Evolutionary conservation across 805 yeast genomes (phyloP).

Genomic region (Myxozyma lipomycoides): DNA sequence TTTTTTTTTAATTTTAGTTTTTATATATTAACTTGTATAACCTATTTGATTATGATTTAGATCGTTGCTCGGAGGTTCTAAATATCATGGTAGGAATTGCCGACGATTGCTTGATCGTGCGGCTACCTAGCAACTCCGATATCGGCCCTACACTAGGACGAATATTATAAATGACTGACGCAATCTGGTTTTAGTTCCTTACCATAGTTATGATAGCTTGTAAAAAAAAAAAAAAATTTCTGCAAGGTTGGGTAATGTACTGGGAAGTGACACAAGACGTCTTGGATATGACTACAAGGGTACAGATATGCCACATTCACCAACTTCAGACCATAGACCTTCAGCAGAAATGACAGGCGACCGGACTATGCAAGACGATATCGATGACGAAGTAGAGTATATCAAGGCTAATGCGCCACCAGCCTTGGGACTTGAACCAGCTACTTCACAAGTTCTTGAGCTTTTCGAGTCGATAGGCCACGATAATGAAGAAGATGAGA

Average conservation of each 20-base stretch:
- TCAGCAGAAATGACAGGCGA: background rate
- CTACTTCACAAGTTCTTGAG: conserved; percentile 10
- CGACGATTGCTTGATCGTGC: too few relatives aligned
- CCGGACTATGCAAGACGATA: background rate
- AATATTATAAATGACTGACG: background rate
- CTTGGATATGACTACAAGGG: background rate
- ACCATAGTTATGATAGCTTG: too few relatives aligned
- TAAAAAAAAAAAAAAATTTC: background rate
- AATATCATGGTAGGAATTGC: too few relatives aligned
- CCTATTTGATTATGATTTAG: too few relatives aligned
- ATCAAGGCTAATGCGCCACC: conserved; percentile 7
- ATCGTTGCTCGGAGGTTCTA: too few relatives aligned
- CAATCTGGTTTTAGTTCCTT: background rate
- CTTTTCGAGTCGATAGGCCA: conserved; percentile 1
- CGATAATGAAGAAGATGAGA: background rate
- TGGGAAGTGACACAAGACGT: background rate
- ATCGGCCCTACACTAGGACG: too few relatives aligned
- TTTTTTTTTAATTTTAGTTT: too few relatives aligned
- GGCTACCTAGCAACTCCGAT: too few relatives aligned
- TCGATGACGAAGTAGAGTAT: conserved; percentile 1
- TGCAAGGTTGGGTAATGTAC: background rate
- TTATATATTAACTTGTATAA: too few relatives aligned
- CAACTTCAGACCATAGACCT: too few relatives aligned
- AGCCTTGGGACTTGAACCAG: conserved; percentile 16
- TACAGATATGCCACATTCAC: too few relatives aligned